A percentile compares a stretch with the other conserved stretches of the same genome.
phyloP scores from a whole-genome alignment of 805 yeast genomes.

The Myxozyma neotropica region DNA sequence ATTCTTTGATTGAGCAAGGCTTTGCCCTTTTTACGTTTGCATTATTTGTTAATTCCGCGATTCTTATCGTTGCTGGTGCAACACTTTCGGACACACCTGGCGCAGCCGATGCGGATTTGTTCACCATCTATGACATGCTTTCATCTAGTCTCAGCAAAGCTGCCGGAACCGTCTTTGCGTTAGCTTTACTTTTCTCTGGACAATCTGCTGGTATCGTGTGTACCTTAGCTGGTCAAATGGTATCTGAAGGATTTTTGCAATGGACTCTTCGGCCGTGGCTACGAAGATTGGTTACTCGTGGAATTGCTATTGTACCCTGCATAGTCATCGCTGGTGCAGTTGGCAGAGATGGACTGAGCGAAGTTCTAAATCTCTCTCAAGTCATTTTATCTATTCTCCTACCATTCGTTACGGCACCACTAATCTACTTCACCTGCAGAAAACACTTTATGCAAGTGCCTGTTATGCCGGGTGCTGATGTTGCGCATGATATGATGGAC shows the following conservation, averaged over 20 bases:
- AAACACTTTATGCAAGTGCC: constrained; percentile 60
- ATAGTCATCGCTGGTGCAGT: constrained; percentile 69
- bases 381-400: constrained; percentile 78
- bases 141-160: constrained; percentile 63
- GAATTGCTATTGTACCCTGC: constrained; percentile 81
- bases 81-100: constrained; percentile 71
- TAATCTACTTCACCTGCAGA: constrained; percentile 76
- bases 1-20: constrained; percentile 70
- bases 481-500: neutral
- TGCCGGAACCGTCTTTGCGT: constrained; percentile 82
- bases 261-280: constrained; percentile 84
- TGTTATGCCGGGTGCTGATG: constrained; percentile 19
- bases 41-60: constrained; percentile 81
- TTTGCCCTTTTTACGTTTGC: constrained; percentile 78
- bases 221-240: constrained; percentile 88
- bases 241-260: constrained; percentile 83
- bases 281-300: constrained; percentile 74
- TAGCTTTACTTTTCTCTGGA: constrained; percentile 82
- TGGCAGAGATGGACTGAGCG: constrained; percentile 71
- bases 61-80: constrained; percentile 81
- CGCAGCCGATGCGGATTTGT: constrained; percentile 71
- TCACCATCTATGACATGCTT: constrained; percentile 70
- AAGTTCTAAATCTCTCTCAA: constrained; percentile 81
- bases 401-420: constrained; percentile 83
- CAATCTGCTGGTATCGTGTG: constrained; percentile 92